Evolutionary conservation across 768 basidiomycete species (phyloP), one percentile per base, ranked within the genome.

Genomic region (Boletus rubroflammeus): DNA sequence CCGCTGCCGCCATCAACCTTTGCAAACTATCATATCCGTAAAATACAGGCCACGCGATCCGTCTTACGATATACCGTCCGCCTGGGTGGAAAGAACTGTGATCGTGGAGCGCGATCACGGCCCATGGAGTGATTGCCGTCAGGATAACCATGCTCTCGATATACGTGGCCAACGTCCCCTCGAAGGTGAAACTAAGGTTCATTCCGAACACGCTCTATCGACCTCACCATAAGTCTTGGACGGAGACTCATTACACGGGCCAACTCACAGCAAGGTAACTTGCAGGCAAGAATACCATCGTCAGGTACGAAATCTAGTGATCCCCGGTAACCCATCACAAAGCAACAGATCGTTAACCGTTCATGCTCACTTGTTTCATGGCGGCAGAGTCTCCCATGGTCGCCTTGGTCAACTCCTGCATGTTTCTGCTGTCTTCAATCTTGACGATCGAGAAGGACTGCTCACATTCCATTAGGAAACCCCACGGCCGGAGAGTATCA

Each of bases 381-480:
- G 70, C 70, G 4, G 69, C 58, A 63, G 78, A 79, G 57, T 76
- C 77, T 44, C 68, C 62, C 34, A 76, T 59, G 5, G 77, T 67
- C 11, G 75, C 74, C 60, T 71, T 69, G 5, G 82, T 84, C 70
- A 85, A 74, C 15, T 69, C 54, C 50, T 76, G 68, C 78, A 82
- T 83, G 19, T 69, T 73, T 57, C 65, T 72, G 62, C 79, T 83
- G 57, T 85, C 84, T 19, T 69, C 71, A 19, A 83, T 81, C 56
- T 81, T 84, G 38, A 84, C 80, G 17, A 74, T 78, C 51, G 80
- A 79, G 62, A 83, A 85, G 3, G 81, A 83, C 83, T 84, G 51
- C 9, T 41, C 28, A 42, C 32, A 21, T 11, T 44, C 13, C 6
- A 29, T 59, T 5, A 61, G 46, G 7, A 40, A 42, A 15, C 31